Conservation (phyloP, 345 rosid species). For the Limnanthes douglasii region DNA sequence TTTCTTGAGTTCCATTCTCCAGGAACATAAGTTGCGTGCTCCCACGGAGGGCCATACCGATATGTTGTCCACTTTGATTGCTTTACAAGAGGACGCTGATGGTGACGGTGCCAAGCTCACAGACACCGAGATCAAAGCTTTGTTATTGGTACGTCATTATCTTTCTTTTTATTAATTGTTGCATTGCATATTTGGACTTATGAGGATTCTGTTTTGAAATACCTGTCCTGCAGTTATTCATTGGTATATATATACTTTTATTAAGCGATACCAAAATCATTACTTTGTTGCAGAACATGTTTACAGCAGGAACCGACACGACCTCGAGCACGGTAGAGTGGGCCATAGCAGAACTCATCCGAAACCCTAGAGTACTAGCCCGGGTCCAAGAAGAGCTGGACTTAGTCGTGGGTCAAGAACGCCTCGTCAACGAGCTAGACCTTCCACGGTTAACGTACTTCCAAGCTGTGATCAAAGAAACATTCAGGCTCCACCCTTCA, state of each 20-base stretch:
- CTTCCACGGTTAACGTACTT: constrained; percentile 39
- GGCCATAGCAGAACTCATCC: constrained; percentile 76
- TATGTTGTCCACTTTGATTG: constrained; percentile 49
- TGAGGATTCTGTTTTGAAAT: no score
- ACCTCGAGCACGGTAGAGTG: constrained; percentile 85
- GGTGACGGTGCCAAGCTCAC: constrained; percentile 48
- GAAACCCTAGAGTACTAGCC: constrained; percentile 44
- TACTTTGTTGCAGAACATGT: constrained; percentile 49
- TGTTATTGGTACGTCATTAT: constrained; percentile 41
- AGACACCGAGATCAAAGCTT: constrained; percentile 73
- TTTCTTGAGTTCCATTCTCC: constrained; percentile 40
- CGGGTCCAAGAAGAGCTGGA: constrained; percentile 45
- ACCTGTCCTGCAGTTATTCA: no score
- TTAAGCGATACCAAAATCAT: neutral
- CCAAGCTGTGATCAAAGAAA: constrained; percentile 68
- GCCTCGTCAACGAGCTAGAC: constrained; percentile 37
- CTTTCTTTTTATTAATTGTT: neutral
- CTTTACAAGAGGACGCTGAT: constrained; percentile 26
- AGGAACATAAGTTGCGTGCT: constrained; percentile 36
- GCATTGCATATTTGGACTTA: no score
- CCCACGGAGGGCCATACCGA: constrained; percentile 18
- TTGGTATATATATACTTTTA: neutral
- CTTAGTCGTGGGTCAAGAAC: constrained; percentile 36
- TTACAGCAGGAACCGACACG: constrained; percentile 89
- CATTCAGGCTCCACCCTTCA: constrained; percentile 72